Conservation (phyloP, 2,329 filamentous ascomycete species). For the Xylariaceae sp. region DNA sequence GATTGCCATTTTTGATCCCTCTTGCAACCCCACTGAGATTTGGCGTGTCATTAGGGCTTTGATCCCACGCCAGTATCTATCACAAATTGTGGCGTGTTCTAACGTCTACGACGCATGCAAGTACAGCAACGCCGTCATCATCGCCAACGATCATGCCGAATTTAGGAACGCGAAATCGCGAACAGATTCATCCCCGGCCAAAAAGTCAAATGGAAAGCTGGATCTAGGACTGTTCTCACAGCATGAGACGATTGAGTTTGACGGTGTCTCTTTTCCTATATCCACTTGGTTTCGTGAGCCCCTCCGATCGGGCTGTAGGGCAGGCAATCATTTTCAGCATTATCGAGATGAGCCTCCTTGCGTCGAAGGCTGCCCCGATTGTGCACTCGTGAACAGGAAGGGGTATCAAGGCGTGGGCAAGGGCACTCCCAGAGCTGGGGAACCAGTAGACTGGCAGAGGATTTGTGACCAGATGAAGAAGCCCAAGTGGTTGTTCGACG, state of each 20-base stretch:
- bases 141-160: constrained; percentile 53
- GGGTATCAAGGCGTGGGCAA: constrained; percentile 40
- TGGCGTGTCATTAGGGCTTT: constrained; percentile 45
- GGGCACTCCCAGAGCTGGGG: constrained; percentile 42
- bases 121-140: constrained; percentile 45
- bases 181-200: constrained; percentile 15
- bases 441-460: constrained; percentile 47
- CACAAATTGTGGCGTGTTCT: constrained; percentile 42
- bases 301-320: constrained; percentile 15
- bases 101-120: constrained; percentile 46
- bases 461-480: constrained; percentile 46
- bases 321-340: constrained; percentile 41
- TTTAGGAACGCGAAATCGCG: constrained; percentile 37
- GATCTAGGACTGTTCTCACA: constrained; percentile 44
- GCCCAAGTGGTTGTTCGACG: constrained; percentile 53
- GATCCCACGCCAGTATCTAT: constrained; percentile 31
- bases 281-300: constrained; percentile 31
- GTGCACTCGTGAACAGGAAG: constrained; percentile 37
- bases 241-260: constrained; percentile 37
- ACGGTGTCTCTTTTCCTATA: constrained; percentile 45
- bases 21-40: constrained; percentile 47
- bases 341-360: constrained; percentile 43
- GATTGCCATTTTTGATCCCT: constrained; percentile 65
- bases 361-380: constrained; percentile 45
- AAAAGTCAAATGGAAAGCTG: constrained; percentile 6